These are phyloP conservation scores for Eremochloa ophiuroides DNA, from an alignment of 176 grass and related monocot genomes.

Conservation along the genomic window DNA sequence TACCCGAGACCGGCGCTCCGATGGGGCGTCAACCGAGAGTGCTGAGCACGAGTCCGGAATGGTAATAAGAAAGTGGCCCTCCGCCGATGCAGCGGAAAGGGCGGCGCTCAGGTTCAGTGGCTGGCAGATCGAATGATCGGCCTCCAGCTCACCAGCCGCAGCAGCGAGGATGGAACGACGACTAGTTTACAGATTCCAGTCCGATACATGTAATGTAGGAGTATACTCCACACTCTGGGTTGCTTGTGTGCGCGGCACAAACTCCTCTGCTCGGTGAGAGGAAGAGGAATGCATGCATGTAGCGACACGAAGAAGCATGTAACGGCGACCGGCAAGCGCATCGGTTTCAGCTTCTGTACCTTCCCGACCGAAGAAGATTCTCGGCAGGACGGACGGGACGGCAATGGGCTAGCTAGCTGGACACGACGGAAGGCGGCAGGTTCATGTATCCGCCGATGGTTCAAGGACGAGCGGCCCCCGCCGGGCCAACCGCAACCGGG, in stretches of 20 bases:
- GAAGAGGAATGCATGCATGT: slow-evolving; percentile 1
- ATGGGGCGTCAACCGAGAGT: too few species aligned
- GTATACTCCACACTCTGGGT: too few species aligned
- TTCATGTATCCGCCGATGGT: slow-evolving; percentile 24
- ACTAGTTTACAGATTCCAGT: slow-evolving; percentile 17
- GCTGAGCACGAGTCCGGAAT: not conserved
- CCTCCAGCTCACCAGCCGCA: slow-evolving; percentile 28
- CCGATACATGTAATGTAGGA: not conserved
- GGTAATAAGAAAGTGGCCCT: not conserved
- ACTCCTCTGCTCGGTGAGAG: not conserved
- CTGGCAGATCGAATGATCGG: slow-evolving; percentile 3
- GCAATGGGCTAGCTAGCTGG: not conserved
- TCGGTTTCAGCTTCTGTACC: not conserved
- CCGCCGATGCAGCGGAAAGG: not conserved
- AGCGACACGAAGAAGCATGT: not conserved
- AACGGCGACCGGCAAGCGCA: not conserved
- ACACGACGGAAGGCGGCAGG: slow-evolving; percentile 14
- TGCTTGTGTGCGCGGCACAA: not conserved
- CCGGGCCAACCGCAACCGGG: not conserved
- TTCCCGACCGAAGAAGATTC: slow-evolving; percentile 16
- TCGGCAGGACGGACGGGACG: slow-evolving; percentile 1
- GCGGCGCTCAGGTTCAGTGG: slow-evolving; percentile 34
- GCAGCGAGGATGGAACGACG: not conserved
- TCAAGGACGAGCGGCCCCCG: not conserved
- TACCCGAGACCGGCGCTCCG: not conserved